These are phyloP conservation scores for Sporormia fimetaria DNA, from an alignment of 495 filamentous ascomycete genomes.

Conservation along the genomic window DNA sequence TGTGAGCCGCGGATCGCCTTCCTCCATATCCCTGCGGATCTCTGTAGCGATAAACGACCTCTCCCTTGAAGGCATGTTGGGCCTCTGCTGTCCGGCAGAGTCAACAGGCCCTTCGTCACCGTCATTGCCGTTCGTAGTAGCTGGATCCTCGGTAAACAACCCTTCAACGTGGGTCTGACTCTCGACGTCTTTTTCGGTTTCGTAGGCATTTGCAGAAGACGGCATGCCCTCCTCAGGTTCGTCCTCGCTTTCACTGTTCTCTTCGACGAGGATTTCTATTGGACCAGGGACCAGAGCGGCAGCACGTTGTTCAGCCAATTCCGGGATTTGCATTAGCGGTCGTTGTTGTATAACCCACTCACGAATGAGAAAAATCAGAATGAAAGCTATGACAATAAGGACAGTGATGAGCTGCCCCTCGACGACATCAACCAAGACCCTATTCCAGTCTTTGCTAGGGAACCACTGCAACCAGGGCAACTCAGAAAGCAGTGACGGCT, in stretches of 20 bases:
- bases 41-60: constrained; percentile 29
- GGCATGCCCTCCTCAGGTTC: too few relatives aligned
- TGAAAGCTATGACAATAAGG: constrained; percentile 80
- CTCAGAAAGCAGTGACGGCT: constrained; percentile 53
- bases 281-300: constrained; percentile 30
- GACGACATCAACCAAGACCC: constrained; percentile 65
- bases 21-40: constrained; percentile 29
- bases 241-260: too few relatives aligned
- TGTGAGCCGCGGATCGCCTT: constrained; percentile 21
- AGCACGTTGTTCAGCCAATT: constrained; percentile 7
- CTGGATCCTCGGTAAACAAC: background rate
- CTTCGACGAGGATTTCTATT: constrained; percentile 35
- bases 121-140: background rate
- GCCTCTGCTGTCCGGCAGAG: constrained; percentile 18
- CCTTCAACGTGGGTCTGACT: too few relatives aligned
- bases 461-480: constrained; percentile 59
- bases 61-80: constrained; percentile 28
- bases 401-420: constrained; percentile 92
- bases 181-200: too few relatives aligned
- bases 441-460: constrained; percentile 60
- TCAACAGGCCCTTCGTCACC: background rate
- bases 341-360: constrained; percentile 99
- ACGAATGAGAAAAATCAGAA: constrained; percentile 86
- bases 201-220: too few relatives aligned
- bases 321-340: constrained; percentile 54